These are phyloP conservation scores for Grosmannia huntii DNA, from an alignment of 2,329 filamentous ascomycete genomes.

Conservation along the genomic window DNA sequence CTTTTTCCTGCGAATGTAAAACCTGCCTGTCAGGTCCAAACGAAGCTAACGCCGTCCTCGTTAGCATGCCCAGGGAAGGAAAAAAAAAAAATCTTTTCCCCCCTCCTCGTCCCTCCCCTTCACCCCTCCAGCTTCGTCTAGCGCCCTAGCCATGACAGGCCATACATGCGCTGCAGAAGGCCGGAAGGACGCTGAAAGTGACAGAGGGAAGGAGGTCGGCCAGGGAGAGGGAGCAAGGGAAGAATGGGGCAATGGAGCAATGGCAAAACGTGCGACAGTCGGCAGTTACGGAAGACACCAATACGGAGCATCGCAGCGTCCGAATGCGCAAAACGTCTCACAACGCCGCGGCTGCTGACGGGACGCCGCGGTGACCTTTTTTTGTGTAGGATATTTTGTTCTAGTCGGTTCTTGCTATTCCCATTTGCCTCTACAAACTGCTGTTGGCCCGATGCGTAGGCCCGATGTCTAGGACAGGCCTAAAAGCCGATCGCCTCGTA, in stretches of 20 bases:
- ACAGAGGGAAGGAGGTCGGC: neutral
- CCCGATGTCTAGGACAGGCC: too few species aligned
- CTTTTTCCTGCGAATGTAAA: neutral
- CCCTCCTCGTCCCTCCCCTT: neutral
- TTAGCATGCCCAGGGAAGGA: neutral
- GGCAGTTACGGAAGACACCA: neutral
- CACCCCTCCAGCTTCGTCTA: neutral
- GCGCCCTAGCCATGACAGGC: neutral
- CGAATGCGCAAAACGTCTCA: neutral
- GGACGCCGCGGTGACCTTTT: too few species aligned
- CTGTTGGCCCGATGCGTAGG: too few species aligned
- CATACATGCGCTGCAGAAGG: neutral
- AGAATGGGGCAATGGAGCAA: neutral
- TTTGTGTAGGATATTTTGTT: too few species aligned
- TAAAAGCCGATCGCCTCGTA: neutral
- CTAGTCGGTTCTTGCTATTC: neutral
- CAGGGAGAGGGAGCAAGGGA: neutral
- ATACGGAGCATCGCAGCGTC: neutral
- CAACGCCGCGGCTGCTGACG: neutral
- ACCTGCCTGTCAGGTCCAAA: neutral
- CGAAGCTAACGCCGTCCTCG: neutral
- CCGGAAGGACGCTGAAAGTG: too few species aligned
- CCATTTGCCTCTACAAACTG: neutral
- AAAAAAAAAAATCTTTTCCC: neutral
- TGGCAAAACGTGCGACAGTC: neutral